Conservation (phyloP, 148 eudicot species). For the Vaccinium macrocarpon region DNA sequence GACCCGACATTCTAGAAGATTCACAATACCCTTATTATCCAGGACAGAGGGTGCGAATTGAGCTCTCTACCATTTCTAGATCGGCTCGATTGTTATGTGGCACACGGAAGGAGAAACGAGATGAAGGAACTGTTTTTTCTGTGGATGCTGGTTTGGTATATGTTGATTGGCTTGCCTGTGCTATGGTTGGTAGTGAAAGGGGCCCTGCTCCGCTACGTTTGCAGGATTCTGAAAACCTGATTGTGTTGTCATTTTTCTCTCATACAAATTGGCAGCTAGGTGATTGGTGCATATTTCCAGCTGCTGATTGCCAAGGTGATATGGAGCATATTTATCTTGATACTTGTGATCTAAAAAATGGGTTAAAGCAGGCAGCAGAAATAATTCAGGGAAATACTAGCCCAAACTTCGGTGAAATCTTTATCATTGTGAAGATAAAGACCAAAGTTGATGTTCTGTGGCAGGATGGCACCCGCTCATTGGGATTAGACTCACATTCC, state of each 20-base stretch:
- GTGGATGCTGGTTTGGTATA: slow-evolving; percentile 68
- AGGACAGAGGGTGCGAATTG: slow-evolving; percentile 73
- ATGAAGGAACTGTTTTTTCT: slow-evolving; percentile 65
- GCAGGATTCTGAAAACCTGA: slow-evolving; percentile 57
- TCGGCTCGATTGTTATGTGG: slow-evolving; percentile 79
- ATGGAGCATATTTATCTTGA: background rate
- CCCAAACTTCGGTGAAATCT: slow-evolving; percentile 44
- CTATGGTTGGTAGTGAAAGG: slow-evolving; percentile 30
- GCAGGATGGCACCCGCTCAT: slow-evolving; percentile 81
- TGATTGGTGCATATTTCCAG: slow-evolving; percentile 72
- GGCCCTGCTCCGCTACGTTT: slow-evolving; percentile 45
- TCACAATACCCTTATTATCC: slow-evolving; percentile 76
- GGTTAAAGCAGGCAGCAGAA: slow-evolving; percentile 24
- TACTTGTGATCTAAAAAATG: slow-evolving; percentile 18
- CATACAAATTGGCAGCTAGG: slow-evolving; percentile 94
- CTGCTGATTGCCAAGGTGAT: slow-evolving; percentile 3
- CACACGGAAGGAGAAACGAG: slow-evolving; percentile 40
- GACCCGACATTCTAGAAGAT: slow-evolving; percentile 73
- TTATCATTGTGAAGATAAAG: slow-evolving; percentile 63
- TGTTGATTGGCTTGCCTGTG: slow-evolving; percentile 81
- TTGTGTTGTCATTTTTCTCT: slow-evolving; percentile 52
- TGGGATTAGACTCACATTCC: slow-evolving; percentile 60
- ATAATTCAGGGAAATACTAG: slow-evolving; percentile 14
- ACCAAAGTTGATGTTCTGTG: slow-evolving; percentile 76
- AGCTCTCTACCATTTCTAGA: slow-evolving; percentile 37